Percentiles rank a stretch among this genome's conserved stretches.
phyloP scores from a whole-genome alignment of 1,139 yeast species.

The Schwanniomyces etchellsii region DNA sequence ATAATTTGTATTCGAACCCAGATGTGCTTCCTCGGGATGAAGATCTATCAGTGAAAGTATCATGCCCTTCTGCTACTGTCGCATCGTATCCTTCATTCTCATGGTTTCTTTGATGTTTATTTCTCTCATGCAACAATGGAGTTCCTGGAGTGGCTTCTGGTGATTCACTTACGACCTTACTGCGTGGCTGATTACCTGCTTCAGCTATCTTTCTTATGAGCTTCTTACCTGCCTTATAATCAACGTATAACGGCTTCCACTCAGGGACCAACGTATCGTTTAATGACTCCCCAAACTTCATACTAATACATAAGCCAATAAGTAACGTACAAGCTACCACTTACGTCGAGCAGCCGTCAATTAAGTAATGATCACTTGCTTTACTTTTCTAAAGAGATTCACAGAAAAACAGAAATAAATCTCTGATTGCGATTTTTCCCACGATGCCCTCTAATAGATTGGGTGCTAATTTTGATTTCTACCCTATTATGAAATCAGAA shows the following conservation, averaged over 20 bases:
- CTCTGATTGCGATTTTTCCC: too few species aligned
- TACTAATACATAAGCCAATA: too few species aligned
- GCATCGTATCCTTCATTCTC: slow-evolving; percentile 2
- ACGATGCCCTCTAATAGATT: too few species aligned
- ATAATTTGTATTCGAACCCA: neutral
- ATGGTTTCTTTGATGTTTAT: slow-evolving; percentile 2
- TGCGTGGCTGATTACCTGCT: slow-evolving; percentile 5
- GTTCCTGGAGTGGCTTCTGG: slow-evolving; percentile 10
- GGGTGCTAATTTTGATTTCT: too few species aligned
- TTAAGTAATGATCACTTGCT: too few species aligned
- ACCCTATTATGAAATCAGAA: too few species aligned
- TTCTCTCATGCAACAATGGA: slow-evolving; percentile 21
- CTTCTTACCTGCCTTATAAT: slow-evolving; percentile 56
- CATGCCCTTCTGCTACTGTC: neutral
- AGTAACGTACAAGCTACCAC: too few species aligned
- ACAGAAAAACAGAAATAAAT: too few species aligned
- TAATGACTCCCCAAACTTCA: slow-evolving; percentile 61
- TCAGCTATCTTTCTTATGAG: slow-evolving; percentile 23
- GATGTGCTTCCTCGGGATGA: neutral
- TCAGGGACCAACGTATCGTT: slow-evolving; percentile 70
- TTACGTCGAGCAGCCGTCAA: too few species aligned
- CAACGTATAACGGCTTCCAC: slow-evolving; percentile 77
- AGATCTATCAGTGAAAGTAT: slow-evolving; percentile 1
- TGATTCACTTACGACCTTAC: slow-evolving; percentile 1
- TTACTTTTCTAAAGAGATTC: too few species aligned